These are phyloP conservation scores for Epichloe brachyelytri DNA, from an alignment of 2,329 filamentous ascomycete genomes.

Conservation along the genomic window DNA sequence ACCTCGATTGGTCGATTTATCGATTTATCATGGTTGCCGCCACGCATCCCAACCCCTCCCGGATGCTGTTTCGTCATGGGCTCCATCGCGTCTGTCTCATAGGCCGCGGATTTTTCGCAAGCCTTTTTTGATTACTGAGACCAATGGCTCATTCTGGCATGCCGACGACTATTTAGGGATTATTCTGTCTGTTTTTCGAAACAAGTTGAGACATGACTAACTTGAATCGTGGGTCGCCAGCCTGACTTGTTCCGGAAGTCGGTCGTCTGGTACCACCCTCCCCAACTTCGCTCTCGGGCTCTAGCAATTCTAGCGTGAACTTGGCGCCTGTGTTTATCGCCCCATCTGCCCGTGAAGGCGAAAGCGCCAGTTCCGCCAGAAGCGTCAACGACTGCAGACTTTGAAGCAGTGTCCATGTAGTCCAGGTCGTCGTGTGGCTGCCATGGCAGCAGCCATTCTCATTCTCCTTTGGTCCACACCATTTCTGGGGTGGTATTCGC, in stretches of 20 bases:
- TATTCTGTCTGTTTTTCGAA: background rate
- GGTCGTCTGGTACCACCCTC: background rate
- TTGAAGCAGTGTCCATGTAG: background rate
- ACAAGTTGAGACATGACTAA: background rate
- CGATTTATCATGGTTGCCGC: background rate
- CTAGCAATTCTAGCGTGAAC: background rate
- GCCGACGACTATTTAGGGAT: background rate
- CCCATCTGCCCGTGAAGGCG: background rate
- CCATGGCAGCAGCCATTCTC: background rate
- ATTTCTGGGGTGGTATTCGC: background rate
- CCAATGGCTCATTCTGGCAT: background rate
- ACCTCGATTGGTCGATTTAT: slow-evolving; percentile 1
- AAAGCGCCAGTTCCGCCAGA: background rate
- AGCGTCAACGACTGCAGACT: background rate
- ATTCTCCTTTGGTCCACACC: slow-evolving; percentile 1
- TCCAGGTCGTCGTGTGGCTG: background rate
- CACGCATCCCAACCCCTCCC: background rate
- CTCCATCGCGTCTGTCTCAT: background rate
- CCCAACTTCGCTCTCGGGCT: background rate
- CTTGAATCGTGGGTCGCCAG: background rate
- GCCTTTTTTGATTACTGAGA: background rate
- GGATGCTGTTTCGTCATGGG: background rate
- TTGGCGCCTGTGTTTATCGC: background rate
- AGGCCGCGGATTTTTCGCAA: background rate
- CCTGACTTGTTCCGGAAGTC: background rate